A percentile compares a stretch with the other conserved stretches of the same genome.
These are phyloP conservation scores for Petunia hybrid DNA, from an alignment of 305 asterid species.

Conservation along the genomic window DNA sequence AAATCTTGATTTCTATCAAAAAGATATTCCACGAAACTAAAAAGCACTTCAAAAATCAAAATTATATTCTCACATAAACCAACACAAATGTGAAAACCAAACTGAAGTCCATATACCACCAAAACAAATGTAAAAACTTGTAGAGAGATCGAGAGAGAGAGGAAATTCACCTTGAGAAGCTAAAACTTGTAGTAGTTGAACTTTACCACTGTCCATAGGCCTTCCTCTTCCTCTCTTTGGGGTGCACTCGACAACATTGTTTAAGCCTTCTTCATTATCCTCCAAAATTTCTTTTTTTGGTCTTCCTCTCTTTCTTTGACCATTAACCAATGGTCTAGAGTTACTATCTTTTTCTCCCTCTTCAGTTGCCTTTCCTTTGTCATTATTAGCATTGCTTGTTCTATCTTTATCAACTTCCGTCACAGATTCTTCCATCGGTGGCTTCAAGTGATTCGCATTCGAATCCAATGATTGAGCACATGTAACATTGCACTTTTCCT, in stretches of 20 bases:
- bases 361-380: not conserved
- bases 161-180: not conserved
- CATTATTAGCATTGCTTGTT: not conserved
- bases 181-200: not conserved
- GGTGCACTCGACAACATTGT: no score
- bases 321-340: not conserved
- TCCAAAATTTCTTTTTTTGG: no score
- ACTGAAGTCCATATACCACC: no score
- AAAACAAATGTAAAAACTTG: no score
- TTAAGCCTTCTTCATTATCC: no score
- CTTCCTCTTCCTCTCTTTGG: not conserved
- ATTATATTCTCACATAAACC: no score
- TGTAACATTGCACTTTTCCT: not conserved
- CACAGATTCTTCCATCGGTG: not conserved
- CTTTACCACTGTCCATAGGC: not conserved
- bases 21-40: no score
- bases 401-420: not conserved
- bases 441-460: not conserved
- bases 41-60: no score
- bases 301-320: no score
- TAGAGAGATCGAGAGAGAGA: not conserved
- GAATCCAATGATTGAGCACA: not conserved
- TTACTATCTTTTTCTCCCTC: not conserved
- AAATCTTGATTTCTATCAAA: no score
- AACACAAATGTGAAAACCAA: no score